These are phyloP conservation scores for Populus trichocarpa DNA, from an alignment of 441 rosid species.

Conservation along the genomic window DNA sequence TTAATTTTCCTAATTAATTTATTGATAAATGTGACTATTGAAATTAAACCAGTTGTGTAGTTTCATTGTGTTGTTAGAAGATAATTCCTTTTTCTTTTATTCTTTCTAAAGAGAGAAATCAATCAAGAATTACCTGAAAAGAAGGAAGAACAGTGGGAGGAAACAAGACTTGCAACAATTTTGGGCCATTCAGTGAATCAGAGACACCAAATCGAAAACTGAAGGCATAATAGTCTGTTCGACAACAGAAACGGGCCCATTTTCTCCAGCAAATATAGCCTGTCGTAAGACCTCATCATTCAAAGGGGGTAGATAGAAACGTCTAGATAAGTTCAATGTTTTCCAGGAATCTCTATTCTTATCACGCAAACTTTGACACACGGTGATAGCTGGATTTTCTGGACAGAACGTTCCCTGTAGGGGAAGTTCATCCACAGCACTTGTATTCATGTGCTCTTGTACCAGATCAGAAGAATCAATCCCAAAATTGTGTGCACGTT, in stretches of 20 bases:
- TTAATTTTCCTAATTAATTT: no score
- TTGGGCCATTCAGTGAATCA: conserved; percentile 52
- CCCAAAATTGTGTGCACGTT: conserved; percentile 29
- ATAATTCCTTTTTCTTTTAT: neutral
- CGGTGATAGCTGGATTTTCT: conserved; percentile 74
- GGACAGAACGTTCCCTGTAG: conserved; percentile 49
- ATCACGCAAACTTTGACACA: conserved; percentile 50
- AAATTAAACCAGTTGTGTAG: no score
- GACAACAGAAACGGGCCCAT: conserved; percentile 28
- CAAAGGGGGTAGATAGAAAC: conserved; percentile 65
- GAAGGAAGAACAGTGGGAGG: conserved; percentile 94
- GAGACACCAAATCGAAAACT: conserved; percentile 71
- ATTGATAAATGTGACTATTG: no score
- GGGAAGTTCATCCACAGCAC: conserved; percentile 27
- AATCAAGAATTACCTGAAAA: conserved; percentile 50
- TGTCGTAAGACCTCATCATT: conserved; percentile 65
- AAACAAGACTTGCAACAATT: conserved; percentile 64
- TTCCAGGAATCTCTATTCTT: conserved; percentile 47
- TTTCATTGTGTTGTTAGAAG: no score
- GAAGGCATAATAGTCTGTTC: conserved; percentile 62
- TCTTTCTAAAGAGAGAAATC: conserved; percentile 9
- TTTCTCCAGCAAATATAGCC: conserved; percentile 53
- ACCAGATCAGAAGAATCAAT: conserved; percentile 22
- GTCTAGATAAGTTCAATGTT: conserved; percentile 53
- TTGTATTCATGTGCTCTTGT: conserved; percentile 19